Evolutionary conservation across 2,329 filamentous ascomycete genomes (phyloP), one percentile per base, ranked within the genome.

Genomic region (Neonectria sp.): DNA sequence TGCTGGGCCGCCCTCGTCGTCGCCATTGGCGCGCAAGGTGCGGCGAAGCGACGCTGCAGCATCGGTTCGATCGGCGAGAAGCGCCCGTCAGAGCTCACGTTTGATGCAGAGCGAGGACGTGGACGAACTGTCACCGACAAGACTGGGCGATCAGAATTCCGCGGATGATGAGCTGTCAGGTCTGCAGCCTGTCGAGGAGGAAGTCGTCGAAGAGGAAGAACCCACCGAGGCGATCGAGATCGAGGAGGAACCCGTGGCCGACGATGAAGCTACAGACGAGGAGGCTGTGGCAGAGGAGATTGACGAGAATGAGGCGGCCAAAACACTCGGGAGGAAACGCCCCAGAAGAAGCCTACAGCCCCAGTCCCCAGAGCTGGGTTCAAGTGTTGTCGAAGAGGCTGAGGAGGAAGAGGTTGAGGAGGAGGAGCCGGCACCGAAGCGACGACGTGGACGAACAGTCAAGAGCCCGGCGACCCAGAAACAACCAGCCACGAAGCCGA

Each of bases 391-490:
- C 11, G 79, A 82, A 51, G 75, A 82, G 46, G 75, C 77, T 5
- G 55, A 70, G 7, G 69, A 70, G 8, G 33, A 35, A 1, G 33
- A 82, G 46, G 75, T 77, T 4, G 55, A 70, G 7, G 69, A 69
- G 8, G 76, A 80, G 59, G 75, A 81, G 70, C 73, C 80, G 60
- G 73, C 78, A 33, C 74, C 81, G 1, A 85, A 84, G 63, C 79
- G 80, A 63, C 79, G 79, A 3, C 78, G 80, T n/a, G 80, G 76
- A 51, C 74, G 75, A 15, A 68, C 75, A 13, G 78, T 78, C 51
- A 79, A 77, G 67, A 86, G 82, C 58, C 85, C 80, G 6, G 82
- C 81, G 13, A 78, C 75, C 15, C 85, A 85, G 67, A 85, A 80
- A 57, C 84, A 83, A 45, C 77, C 78, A 1, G 55, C 69, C 8